Evolutionary conservation across 495 filamentous ascomycete genomes (phyloP).

Genomic region (Aspergillus cristatus): DNA sequence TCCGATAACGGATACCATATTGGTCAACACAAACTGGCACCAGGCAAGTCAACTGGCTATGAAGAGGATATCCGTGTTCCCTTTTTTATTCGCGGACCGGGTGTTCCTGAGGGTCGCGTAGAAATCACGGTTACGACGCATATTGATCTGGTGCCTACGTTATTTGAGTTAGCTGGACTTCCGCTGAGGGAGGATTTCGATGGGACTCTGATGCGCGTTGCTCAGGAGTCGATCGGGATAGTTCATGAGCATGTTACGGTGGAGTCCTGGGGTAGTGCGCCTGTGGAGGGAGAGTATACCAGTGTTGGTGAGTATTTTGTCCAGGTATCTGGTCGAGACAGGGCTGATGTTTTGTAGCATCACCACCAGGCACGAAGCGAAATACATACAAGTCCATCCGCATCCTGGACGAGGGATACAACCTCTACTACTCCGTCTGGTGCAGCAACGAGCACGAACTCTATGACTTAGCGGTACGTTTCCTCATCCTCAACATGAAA

Average conservation of each 20-base stretch:
- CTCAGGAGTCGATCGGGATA: slow-evolving; percentile 11
- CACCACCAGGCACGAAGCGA: slow-evolving; percentile 1
- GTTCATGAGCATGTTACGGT: slow-evolving; percentile 48
- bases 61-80: slow-evolving; percentile 61
- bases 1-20: slow-evolving; percentile 63
- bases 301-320: slow-evolving; percentile 3
- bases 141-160: slow-evolving; percentile 53
- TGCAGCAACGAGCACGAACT: slow-evolving; percentile 48
- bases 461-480: slow-evolving; percentile 38
- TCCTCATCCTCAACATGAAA: neutral
- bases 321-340: neutral
- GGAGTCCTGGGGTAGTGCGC: slow-evolving; percentile 47
- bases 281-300: slow-evolving; percentile 28
- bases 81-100: slow-evolving; percentile 44
- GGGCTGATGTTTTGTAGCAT: neutral
- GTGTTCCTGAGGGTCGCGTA: slow-evolving; percentile 25
- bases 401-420: slow-evolving; percentile 37
- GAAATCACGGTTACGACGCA: slow-evolving; percentile 49
- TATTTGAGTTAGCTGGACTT: slow-evolving; percentile 36
- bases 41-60: slow-evolving; percentile 55
- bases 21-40: slow-evolving; percentile 55
- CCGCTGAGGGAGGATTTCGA: slow-evolving; percentile 38
- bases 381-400: slow-evolving; percentile 48
- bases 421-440: slow-evolving; percentile 48
- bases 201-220: slow-evolving; percentile 40